Conservation (phyloP, 192 early-diverging fungal genomes). For the Backusella westeae region DNA sequence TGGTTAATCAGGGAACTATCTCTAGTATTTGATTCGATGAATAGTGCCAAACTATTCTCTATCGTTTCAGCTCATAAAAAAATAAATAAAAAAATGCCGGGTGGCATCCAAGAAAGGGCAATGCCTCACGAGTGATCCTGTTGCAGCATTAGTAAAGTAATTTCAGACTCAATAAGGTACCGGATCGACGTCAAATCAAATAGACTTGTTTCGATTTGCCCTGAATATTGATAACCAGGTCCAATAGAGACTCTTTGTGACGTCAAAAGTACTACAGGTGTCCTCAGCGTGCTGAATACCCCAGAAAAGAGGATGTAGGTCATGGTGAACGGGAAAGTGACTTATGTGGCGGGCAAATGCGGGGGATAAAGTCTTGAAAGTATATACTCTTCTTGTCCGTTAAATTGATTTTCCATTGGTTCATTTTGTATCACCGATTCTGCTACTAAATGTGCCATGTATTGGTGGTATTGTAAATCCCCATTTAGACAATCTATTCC, state of each 20-base stretch:
- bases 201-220: conserved; percentile 11
- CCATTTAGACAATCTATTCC: background rate
- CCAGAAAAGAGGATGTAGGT: conserved; percentile 1
- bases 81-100: background rate
- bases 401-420: conserved; percentile 11
- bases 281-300: background rate
- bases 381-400: background rate
- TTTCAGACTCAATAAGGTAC: conserved; percentile 5
- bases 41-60: background rate
- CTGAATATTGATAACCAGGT: background rate
- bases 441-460: conserved; percentile 9
- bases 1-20: conserved; percentile 8
- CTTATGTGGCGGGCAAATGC: conserved; percentile 22
- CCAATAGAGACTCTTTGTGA: background rate
- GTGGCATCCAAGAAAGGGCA: background rate
- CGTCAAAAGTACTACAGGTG: conserved; percentile 11
- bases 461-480: conserved; percentile 15
- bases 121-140: conserved; percentile 13
- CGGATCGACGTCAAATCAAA: conserved; percentile 12
- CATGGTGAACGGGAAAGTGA: conserved; percentile 19
- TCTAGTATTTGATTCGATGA: conserved; percentile 3
- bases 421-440: conserved; percentile 9
- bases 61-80: background rate
- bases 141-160: conserved; percentile 4
- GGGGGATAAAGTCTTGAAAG: background rate